These are phyloP conservation scores for Filobasidium wieringae DNA, from an alignment of 768 basidiomycete species.

Conservation along the genomic window DNA sequence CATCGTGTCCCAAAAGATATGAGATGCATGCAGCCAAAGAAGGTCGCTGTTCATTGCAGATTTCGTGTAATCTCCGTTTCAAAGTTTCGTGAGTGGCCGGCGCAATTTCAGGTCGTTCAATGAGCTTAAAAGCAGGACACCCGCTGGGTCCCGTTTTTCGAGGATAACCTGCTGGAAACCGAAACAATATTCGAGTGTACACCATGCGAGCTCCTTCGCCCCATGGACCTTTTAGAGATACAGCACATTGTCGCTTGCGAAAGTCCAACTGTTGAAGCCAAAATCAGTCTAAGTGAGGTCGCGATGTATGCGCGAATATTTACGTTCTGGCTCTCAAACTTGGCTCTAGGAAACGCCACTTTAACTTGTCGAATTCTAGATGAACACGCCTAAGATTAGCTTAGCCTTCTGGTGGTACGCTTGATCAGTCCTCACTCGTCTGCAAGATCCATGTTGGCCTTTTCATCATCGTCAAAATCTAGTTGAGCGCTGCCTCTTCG, in stretches of 20 bases:
- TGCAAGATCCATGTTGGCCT: conserved; percentile 2
- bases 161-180: conserved; percentile 68
- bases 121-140: conserved; percentile 65
- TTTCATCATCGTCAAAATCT: conserved; percentile 5
- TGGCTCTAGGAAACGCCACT: conserved; percentile 60
- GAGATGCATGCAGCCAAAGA: conserved; percentile 73
- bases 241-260: conserved; percentile 57
- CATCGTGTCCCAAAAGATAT: conserved; percentile 55
- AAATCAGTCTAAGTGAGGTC: not conserved
- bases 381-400: not conserved
- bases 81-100: conserved; percentile 66
- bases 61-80: conserved; percentile 58
- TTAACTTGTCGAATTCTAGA: conserved; percentile 45
- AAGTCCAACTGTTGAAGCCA: conserved; percentile 38
- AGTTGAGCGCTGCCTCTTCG: not conserved
- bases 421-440: conserved; percentile 9
- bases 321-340: conserved; percentile 62
- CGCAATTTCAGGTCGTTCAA: conserved; percentile 68
- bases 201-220: conserved; percentile 64
- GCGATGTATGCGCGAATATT: not conserved
- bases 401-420: too few species aligned
- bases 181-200: conserved; percentile 78
- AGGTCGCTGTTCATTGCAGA: conserved; percentile 62
- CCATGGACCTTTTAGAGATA: conserved; percentile 83
- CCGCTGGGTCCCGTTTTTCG: conserved; percentile 44